A percentile compares a stretch with the other conserved stretches of the same genome.
Evolutionary conservation across 805 yeast genomes (phyloP).

Genomic region (Kluyveromyces dobzhanskii): DNA sequence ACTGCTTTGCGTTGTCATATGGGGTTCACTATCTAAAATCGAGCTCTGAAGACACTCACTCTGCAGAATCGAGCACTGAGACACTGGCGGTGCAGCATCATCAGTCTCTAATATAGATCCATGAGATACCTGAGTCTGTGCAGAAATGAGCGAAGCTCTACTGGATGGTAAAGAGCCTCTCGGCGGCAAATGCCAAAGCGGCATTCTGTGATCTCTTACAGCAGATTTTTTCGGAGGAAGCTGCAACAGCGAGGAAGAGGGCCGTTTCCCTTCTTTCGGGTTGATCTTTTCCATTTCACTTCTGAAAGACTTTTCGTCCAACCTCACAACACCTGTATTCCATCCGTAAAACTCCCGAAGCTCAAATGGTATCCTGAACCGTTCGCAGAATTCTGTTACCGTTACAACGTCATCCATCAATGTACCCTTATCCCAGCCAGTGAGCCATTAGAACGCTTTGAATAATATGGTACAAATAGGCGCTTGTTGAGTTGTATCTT

Average conservation of each 20-base stretch:
- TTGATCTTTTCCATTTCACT: not conserved
- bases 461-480: too few species aligned
- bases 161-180: not conserved
- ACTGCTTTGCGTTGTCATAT: slow-evolving; percentile 8
- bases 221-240: too few species aligned
- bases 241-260: too few species aligned
- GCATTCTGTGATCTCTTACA: too few species aligned
- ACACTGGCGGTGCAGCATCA: not conserved
- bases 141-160: not conserved
- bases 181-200: too few species aligned
- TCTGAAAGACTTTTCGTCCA: not conserved
- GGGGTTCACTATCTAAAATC: not conserved
- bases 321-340: slow-evolving; percentile 2
- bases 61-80: slow-evolving; percentile 1
- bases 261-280: not conserved
- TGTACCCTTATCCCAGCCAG: too few species aligned
- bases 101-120: slow-evolving; percentile 2
- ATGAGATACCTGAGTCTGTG: not conserved
- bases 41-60: slow-evolving; percentile 1
- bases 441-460: too few species aligned
- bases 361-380: slow-evolving; percentile 3
- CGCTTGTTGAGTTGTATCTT: too few species aligned
- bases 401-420: slow-evolving; percentile 6
- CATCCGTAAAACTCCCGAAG: slow-evolving; percentile 5
- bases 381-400: slow-evolving; percentile 5